phyloP scores from a whole-genome alignment of 257 asterid species.

The Ballota nigra region DNA sequence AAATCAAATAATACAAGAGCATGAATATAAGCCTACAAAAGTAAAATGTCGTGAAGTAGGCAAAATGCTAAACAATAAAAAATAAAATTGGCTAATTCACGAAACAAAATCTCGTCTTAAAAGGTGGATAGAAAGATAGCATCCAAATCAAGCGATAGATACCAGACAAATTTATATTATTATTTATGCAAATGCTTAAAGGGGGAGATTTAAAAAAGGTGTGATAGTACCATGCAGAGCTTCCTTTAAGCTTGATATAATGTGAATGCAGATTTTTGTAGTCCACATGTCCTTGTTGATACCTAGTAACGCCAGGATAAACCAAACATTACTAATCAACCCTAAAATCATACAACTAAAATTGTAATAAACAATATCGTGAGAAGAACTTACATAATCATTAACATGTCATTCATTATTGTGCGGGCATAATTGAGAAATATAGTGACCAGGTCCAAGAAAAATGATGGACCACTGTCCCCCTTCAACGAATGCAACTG shows the following conservation, averaged over 20 bases:
- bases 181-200: not conserved
- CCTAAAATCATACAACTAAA: not conserved
- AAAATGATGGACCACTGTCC: too few relatives aligned
- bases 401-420: slow-evolving; percentile 18
- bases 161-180: not conserved
- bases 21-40: too few relatives aligned
- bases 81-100: not conserved
- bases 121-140: not conserved
- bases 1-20: too few relatives aligned
- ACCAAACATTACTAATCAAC: slow-evolving; percentile 2
- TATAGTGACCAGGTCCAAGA: slow-evolving; percentile 23
- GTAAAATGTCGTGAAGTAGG: not conserved
- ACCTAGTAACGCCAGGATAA: slow-evolving; percentile 26
- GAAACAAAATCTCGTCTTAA: not conserved
- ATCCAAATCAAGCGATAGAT: not conserved
- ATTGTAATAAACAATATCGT: not conserved
- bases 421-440: slow-evolving; percentile 27
- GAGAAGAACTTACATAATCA: slow-evolving; percentile 32
- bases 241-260: too few relatives aligned
- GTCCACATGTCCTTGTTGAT: too few relatives aligned
- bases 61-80: not conserved
- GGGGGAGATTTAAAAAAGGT: not conserved
- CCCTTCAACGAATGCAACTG: too few relatives aligned
- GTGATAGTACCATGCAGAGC: slow-evolving; percentile 27
- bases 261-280: too few relatives aligned